A percentile compares a stretch with the other conserved stretches of the same genome.
These are phyloP conservation scores for Chrysosporium keratinophilum DNA, from an alignment of 2,329 filamentous ascomycete genomes.

Conservation along the genomic window DNA sequence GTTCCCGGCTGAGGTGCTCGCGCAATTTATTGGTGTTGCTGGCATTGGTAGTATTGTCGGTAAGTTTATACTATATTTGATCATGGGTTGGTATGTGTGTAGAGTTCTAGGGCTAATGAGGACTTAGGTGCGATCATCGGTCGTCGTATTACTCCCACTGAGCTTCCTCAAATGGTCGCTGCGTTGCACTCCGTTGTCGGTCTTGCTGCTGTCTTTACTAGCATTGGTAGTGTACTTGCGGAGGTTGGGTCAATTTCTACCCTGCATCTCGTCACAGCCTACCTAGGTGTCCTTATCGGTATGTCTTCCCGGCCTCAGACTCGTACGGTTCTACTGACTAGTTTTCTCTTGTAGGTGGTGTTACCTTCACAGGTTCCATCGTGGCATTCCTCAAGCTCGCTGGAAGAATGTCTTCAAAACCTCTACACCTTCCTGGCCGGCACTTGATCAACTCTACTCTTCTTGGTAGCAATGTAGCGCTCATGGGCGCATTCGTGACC, in stretches of 20 bases:
- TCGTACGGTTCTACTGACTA: neutral
- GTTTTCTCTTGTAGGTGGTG: slow-evolving; percentile 44
- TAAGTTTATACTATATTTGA: too few species aligned
- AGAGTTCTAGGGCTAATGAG: neutral
- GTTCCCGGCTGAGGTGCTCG: slow-evolving; percentile 65
- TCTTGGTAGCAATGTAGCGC: slow-evolving; percentile 65
- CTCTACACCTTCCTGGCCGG: slow-evolving; percentile 60
- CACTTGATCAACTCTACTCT: slow-evolving; percentile 66
- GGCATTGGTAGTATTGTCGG: slow-evolving; percentile 57
- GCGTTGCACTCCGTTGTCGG: slow-evolving; percentile 85
- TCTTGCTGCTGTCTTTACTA: slow-evolving; percentile 77
- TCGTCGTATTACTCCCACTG: slow-evolving; percentile 75
- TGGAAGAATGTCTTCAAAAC: slow-evolving; percentile 69
- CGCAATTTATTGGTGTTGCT: slow-evolving; percentile 70
- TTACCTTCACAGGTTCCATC: slow-evolving; percentile 84
- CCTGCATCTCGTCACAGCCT: slow-evolving; percentile 74
- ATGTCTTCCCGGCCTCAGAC: slow-evolving; percentile 12
- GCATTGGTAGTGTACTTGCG: slow-evolving; percentile 74
- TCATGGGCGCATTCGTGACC: slow-evolving; percentile 72
- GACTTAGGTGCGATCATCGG: slow-evolving; percentile 59
- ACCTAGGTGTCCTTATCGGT: slow-evolving; percentile 75
- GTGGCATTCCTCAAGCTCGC: slow-evolving; percentile 83
- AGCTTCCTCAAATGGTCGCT: slow-evolving; percentile 79
- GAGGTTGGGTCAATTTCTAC: slow-evolving; percentile 61
- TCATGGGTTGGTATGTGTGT: too few species aligned